A percentile compares a stretch with the other conserved stretches of the same genome.
Conservation (phyloP, 331 rosid species). For the Quercus tomentella region DNA sequence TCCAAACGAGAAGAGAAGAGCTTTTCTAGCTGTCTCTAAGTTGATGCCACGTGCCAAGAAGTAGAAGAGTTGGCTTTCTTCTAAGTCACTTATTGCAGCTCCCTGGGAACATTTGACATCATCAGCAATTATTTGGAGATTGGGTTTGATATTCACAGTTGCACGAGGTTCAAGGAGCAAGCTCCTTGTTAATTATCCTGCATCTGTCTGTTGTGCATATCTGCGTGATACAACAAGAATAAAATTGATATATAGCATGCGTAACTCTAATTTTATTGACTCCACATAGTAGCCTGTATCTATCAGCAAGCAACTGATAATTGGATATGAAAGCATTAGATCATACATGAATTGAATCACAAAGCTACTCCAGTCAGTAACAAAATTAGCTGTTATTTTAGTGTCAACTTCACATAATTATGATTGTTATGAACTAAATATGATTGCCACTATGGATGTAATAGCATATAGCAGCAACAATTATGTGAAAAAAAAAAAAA, state of each 20-base stretch:
- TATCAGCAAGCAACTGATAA: not conserved
- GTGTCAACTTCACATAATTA: not conserved
- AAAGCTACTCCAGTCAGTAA: not conserved
- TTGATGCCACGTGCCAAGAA: constrained; percentile 85
- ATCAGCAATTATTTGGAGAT: constrained; percentile 91
- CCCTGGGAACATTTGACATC: constrained; percentile 97
- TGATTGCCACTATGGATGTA: not conserved
- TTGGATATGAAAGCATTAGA: not conserved
- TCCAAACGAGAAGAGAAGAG: constrained; percentile 77
- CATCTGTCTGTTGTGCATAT: constrained; percentile 93
- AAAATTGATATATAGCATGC: not conserved
- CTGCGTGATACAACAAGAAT: constrained; percentile 29
- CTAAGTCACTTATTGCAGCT: constrained; percentile 93
- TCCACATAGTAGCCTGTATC: not conserved
- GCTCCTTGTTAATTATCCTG: constrained; percentile 87
- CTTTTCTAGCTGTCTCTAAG: constrained; percentile 70
- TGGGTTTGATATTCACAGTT: constrained; percentile 80
- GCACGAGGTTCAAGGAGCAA: constrained; percentile 96
- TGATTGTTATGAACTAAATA: not conserved
- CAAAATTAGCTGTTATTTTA: not conserved
- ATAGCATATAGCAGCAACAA: not conserved
- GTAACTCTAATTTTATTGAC: not conserved
- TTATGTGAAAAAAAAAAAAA: not conserved
- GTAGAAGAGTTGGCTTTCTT: constrained; percentile 77
- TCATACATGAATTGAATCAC: not conserved